Evolutionary conservation across 352 stramenopile species (phyloP), one percentile per base, ranked within the genome.

Genomic region (Phytophthora citrophthora): DNA sequence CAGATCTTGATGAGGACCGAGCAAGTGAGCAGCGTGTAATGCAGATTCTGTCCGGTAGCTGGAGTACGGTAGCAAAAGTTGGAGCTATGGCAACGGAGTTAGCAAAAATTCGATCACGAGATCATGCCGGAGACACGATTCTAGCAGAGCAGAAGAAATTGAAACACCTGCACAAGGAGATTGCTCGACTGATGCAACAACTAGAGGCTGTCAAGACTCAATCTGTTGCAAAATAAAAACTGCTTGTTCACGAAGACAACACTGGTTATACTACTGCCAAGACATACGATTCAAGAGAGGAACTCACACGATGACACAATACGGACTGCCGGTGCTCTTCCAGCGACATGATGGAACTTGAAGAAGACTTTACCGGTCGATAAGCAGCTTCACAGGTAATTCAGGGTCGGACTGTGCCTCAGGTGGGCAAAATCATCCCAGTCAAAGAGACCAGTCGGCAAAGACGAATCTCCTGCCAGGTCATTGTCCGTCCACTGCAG

Each of bases 51-150:
- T 65, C 74, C 29, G 86, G 69, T 49, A 78, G 72, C 50, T 87
- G 79, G 77, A 88, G 71, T 47, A 92, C 83, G 0, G 65, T 92
- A n/a, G 73, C 79, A 2, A 93, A 91, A 24, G 79, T 92, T 27
- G 62, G 68, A 24, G 74, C 72, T 5, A 76, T 91, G 61, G 61
- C 76, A 10, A 18, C 68, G 5, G 80, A 91, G 46, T 56, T 93
- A 16, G 71, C 63, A 15, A 70, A 63, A 11, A 87, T 90, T 39
- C 80, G 81, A 2, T 70, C 68, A 29, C 70, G 65, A 29, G 77
- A 89, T 51, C 77, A 90, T 36, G 72, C 71, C 0, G 74, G 70
- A 20, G 79, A 88, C 16, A 77, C 72, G 31, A 73, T 93, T 40
- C 36, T 48, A 10, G 32, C 64, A 1, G 81, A 93, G 29, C 71